Percentiles rank a stretch among this genome's conserved stretches.
These are phyloP conservation scores for Leccinellum luteum DNA, from an alignment of 768 basidiomycete species.

Conservation along the genomic window DNA sequence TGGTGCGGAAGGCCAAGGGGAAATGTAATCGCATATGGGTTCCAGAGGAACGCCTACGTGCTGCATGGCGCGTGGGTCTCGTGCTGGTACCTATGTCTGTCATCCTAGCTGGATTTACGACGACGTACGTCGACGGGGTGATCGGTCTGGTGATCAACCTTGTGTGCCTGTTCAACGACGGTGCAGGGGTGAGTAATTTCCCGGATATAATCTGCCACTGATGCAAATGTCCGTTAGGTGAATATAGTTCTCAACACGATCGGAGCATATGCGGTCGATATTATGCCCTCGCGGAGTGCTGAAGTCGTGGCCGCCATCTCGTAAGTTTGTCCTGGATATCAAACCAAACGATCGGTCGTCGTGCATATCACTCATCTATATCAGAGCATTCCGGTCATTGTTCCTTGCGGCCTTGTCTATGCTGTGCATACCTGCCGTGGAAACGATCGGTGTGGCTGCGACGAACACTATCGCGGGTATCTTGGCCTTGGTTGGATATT, in stretches of 20 bases:
- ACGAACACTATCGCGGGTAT: slow-evolving; percentile 49
- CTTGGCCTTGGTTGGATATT: slow-evolving; percentile 48
- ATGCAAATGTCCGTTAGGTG: slow-evolving; percentile 36
- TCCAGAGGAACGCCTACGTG: slow-evolving; percentile 67
- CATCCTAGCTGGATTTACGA: slow-evolving; percentile 46
- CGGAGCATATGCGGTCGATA: slow-evolving; percentile 58
- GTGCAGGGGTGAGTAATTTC: slow-evolving; percentile 50
- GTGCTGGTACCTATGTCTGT: slow-evolving; percentile 56
- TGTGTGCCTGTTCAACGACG: slow-evolving; percentile 59
- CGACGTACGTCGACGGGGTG: slow-evolving; percentile 46
- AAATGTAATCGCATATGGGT: slow-evolving; percentile 55
- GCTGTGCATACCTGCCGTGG: slow-evolving; percentile 41
- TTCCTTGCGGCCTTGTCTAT: slow-evolving; percentile 14
- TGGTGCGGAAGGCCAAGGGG: slow-evolving; percentile 47
- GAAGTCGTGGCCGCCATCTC: slow-evolving; percentile 56
- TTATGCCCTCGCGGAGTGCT: slow-evolving; percentile 58
- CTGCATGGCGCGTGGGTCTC: slow-evolving; percentile 43
- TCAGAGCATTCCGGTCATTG: slow-evolving; percentile 24
- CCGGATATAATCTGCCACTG: neutral
- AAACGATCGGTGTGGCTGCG: slow-evolving; percentile 46
- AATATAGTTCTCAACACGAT: slow-evolving; percentile 55
- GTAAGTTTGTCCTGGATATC: slow-evolving; percentile 36
- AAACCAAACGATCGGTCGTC: neutral
- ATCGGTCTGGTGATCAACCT: slow-evolving; percentile 52
- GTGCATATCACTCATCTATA: neutral